Conservation (phyloP, 495 filamentous ascomycete genomes). For the Neurospora sp. region DNA sequence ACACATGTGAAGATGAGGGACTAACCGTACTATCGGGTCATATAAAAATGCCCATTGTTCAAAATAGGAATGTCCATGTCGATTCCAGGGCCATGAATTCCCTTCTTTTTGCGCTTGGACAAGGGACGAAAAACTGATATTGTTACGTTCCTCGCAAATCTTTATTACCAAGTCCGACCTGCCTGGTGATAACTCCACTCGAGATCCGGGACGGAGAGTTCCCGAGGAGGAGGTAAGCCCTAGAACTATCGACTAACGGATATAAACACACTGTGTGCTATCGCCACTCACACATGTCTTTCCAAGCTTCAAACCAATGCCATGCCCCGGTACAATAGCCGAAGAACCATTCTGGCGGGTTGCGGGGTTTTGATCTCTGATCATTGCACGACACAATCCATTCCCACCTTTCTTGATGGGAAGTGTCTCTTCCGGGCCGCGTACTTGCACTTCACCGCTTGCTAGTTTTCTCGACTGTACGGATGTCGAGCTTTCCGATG, state of each 20-base stretch:
- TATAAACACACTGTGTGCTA: background rate
- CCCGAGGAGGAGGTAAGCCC: background rate
- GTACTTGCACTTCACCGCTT: background rate
- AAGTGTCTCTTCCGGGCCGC: background rate
- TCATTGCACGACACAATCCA: background rate
- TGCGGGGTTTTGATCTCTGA: background rate
- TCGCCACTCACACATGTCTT: background rate
- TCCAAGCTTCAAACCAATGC: background rate
- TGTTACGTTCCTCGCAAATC: background rate
- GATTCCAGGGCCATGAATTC: background rate
- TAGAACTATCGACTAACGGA: background rate
- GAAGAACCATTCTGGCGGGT: background rate
- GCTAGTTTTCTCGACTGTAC: background rate
- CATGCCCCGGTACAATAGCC: background rate
- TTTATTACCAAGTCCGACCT: background rate
- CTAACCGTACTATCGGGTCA: background rate
- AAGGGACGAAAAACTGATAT: background rate
- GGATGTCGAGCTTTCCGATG: background rate
- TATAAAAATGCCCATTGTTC: background rate
- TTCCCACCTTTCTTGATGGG: background rate
- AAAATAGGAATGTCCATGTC: background rate
- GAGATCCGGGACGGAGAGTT: background rate
- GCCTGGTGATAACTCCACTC: background rate
- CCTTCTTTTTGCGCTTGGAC: too few relatives aligned
- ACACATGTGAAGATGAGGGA: background rate